These are phyloP conservation scores for Penicillium sp. DNA, from an alignment of 2,329 filamentous ascomycete species.

Conservation along the genomic window DNA sequence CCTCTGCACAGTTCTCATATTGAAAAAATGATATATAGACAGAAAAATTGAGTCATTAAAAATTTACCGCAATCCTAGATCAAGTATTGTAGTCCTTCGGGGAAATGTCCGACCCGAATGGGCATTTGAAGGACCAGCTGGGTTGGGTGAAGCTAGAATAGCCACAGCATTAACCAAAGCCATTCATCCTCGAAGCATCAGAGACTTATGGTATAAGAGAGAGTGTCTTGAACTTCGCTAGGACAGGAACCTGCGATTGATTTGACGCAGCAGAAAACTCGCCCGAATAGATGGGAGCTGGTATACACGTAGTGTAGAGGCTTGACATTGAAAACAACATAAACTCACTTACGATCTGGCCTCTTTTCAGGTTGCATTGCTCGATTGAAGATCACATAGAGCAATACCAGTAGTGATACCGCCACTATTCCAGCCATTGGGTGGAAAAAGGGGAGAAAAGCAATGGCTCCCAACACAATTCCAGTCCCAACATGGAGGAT, in stretches of 20 bases:
- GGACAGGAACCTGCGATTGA: not conserved
- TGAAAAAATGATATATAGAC: not conserved
- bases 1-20: not conserved
- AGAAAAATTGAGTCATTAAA: not conserved
- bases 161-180: not conserved
- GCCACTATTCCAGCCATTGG: not conserved
- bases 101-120: not conserved
- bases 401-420: not conserved
- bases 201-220: not conserved
- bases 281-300: not conserved
- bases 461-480: not conserved
- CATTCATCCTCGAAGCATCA: not conserved
- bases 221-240: not conserved
- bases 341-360: not conserved
- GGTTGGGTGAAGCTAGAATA: not conserved
- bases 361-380: not conserved
- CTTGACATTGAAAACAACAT: not conserved
- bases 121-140: not conserved
- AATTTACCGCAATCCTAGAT: not conserved
- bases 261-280: not conserved
- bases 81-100: not conserved
- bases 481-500: not conserved
- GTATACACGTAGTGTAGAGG: not conserved
- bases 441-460: not conserved
- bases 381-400: not conserved